A percentile compares a stretch with the other conserved stretches of the same genome.
Evolutionary conservation across 2,329 filamentous ascomycete genomes (phyloP).

Genomic region (Sphaerulina populicola): DNA sequence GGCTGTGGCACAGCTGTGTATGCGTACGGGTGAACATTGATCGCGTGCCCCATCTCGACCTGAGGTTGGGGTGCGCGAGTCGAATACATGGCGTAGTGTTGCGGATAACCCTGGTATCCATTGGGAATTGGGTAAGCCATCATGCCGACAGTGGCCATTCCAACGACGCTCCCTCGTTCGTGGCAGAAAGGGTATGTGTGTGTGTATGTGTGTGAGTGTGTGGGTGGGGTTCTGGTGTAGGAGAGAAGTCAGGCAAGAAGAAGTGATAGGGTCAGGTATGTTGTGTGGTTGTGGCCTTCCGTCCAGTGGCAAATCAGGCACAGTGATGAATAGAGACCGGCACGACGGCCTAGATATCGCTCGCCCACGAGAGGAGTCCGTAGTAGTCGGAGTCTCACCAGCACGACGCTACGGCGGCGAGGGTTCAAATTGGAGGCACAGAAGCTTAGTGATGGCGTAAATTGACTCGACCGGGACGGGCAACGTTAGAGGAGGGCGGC

Average conservation of each 20-base stretch:
- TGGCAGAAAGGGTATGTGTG: too few species aligned
- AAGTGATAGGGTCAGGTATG: not conserved
- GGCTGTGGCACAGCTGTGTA: constrained; percentile 14
- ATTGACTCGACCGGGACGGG: constrained; percentile 17
- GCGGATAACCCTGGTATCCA: constrained; percentile 24
- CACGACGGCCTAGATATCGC: constrained; percentile 8
- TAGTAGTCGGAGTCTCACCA: constrained; percentile 1
- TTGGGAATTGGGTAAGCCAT: constrained; percentile 28
- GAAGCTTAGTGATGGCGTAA: constrained; percentile 17
- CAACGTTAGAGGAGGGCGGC: constrained; percentile 15
- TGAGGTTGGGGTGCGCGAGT: constrained; percentile 21
- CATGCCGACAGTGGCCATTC: constrained; percentile 28
- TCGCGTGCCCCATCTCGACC: constrained; percentile 13
- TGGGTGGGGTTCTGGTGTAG: not conserved
- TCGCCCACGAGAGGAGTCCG: not conserved
- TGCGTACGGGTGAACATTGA: constrained; percentile 22
- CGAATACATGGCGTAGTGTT: constrained; percentile 26
- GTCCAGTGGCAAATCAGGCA: constrained; percentile 6
- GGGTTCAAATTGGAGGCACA: constrained; percentile 19
- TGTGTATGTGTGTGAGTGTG: too few species aligned
- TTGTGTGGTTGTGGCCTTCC: not conserved
- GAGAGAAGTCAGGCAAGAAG: not conserved
- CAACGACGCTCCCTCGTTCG: constrained; percentile 2
- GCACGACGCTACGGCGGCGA: constrained; percentile 4
- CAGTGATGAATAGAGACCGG: constrained; percentile 1